Evolutionary conservation across 176 grass and related monocot genomes (phyloP).

Genomic region (Chrysopogon serrulatus): DNA sequence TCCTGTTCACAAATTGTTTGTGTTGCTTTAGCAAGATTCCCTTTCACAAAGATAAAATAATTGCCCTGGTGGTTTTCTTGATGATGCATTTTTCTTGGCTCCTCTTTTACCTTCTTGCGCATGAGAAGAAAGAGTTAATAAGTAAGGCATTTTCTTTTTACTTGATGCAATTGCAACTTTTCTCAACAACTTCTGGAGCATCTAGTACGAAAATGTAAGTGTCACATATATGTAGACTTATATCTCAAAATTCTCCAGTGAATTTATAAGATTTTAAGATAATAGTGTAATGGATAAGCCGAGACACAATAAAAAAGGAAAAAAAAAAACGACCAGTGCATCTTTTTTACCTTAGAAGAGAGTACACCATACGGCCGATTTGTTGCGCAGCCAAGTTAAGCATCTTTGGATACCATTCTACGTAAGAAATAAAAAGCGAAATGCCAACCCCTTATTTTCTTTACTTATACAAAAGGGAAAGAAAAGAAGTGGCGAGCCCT

Average conservation of each 20-base stretch:
- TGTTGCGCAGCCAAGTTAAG: not conserved
- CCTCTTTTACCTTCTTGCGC: not conserved
- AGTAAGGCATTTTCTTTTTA: not conserved
- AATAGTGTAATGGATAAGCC: not conserved
- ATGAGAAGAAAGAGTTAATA: not conserved
- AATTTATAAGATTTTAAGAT: not conserved
- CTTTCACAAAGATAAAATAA: not conserved
- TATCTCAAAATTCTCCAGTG: not conserved
- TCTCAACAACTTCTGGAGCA: not conserved
- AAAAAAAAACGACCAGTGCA: too few species aligned
- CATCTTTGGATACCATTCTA: not conserved
- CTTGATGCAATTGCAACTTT: not conserved
- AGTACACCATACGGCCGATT: not conserved
- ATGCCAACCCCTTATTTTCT: not conserved
- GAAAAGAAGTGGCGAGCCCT: not conserved
- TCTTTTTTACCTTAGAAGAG: not conserved
- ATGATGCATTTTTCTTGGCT: not conserved
- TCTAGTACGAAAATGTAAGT: not conserved
- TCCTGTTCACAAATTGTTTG: not conserved
- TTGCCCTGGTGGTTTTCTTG: not conserved
- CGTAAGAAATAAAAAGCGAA: not conserved
- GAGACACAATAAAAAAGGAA: too few species aligned
- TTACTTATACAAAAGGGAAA: too few species aligned
- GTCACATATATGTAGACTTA: not conserved
- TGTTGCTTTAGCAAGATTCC: not conserved